A percentile compares a stretch with the other conserved stretches of the same genome.
Evolutionary conservation across 176 grass and related monocot species (phyloP).

Genomic region (Oryza punctata): DNA sequence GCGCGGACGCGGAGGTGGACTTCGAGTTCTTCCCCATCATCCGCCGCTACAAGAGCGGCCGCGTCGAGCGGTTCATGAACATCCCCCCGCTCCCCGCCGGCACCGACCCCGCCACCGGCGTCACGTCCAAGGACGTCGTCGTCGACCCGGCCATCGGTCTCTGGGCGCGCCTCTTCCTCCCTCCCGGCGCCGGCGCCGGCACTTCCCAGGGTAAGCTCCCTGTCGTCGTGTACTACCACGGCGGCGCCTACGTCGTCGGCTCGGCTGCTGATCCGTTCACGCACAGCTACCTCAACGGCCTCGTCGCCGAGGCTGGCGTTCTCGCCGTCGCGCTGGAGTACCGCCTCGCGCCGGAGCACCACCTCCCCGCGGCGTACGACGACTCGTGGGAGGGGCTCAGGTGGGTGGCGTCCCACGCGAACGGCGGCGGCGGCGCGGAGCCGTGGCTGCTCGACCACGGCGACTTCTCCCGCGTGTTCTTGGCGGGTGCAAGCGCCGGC

Average conservation of each 20-base stretch:
- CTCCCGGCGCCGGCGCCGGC: not conserved
- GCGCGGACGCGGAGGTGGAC: slow-evolving; percentile 44
- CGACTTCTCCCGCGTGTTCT: slow-evolving; percentile 62
- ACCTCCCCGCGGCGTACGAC: slow-evolving; percentile 66
- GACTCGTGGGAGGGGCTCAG: slow-evolving; percentile 56
- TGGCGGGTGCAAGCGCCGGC: slow-evolving; percentile 59
- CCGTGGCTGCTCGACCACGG: slow-evolving; percentile 66
- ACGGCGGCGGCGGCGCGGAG: slow-evolving; percentile 4
- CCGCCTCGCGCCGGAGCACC: slow-evolving; percentile 82
- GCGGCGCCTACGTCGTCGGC: slow-evolving; percentile 69
- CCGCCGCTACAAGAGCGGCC: slow-evolving; percentile 70
- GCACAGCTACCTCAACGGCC: slow-evolving; percentile 48
- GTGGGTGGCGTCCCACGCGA: slow-evolving; percentile 71
- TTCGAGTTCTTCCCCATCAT: slow-evolving; percentile 59
- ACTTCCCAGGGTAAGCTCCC: slow-evolving; percentile 40
- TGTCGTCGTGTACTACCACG: slow-evolving; percentile 66
- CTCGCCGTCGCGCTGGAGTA: slow-evolving; percentile 70
- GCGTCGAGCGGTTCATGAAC: slow-evolving; percentile 51
- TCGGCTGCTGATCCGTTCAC: slow-evolving; percentile 69
- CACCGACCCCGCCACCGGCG: slow-evolving; percentile 49
- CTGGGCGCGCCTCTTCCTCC: slow-evolving; percentile 78
- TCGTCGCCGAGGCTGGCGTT: slow-evolving; percentile 49
- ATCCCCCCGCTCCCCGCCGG: slow-evolving; percentile 45
- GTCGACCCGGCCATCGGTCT: slow-evolving; percentile 49
- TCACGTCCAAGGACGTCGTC: slow-evolving; percentile 63